Evolutionary conservation across 768 basidiomycete species (phyloP).

Genomic region (Naganishia antarctica): DNA sequence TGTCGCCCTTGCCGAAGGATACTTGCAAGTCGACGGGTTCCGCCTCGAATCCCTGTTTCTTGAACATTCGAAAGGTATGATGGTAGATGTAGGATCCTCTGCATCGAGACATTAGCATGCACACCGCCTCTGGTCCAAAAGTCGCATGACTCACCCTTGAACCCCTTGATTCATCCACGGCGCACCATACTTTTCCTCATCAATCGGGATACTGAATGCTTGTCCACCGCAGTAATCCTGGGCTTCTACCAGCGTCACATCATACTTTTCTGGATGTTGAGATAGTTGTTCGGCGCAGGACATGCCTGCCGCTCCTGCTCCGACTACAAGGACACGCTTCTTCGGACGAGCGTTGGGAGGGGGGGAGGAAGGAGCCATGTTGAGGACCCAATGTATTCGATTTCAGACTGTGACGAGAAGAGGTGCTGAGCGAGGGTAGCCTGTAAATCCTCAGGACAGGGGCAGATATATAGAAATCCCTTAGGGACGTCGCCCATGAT

Average conservation of each 20-base stretch:
- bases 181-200: constrained; percentile 48
- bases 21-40: constrained; percentile 53
- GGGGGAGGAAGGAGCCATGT: constrained; percentile 4
- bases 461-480: no score
- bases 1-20: constrained; percentile 53
- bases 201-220: constrained; percentile 51
- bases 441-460: no score
- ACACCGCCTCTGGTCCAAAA: constrained; percentile 3
- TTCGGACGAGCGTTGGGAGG: constrained; percentile 21
- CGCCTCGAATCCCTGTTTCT: constrained; percentile 48
- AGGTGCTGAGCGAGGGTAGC: no score
- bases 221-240: constrained; percentile 52
- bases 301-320: constrained; percentile 53
- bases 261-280: constrained; percentile 50
- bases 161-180: constrained; percentile 53
- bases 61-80: constrained; percentile 52
- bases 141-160: constrained; percentile 44
- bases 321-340: constrained; percentile 52
- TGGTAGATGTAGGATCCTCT: constrained; percentile 47
- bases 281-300: constrained; percentile 50
- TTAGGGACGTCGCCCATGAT: no score
- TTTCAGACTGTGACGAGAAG: no score
- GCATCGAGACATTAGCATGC: neutral
- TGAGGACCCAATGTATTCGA: neutral
- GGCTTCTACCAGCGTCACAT: constrained; percentile 50